phyloP scores from a whole-genome alignment of 169 alveolate genomes.

The Besnoitia besnoiti region DNA sequence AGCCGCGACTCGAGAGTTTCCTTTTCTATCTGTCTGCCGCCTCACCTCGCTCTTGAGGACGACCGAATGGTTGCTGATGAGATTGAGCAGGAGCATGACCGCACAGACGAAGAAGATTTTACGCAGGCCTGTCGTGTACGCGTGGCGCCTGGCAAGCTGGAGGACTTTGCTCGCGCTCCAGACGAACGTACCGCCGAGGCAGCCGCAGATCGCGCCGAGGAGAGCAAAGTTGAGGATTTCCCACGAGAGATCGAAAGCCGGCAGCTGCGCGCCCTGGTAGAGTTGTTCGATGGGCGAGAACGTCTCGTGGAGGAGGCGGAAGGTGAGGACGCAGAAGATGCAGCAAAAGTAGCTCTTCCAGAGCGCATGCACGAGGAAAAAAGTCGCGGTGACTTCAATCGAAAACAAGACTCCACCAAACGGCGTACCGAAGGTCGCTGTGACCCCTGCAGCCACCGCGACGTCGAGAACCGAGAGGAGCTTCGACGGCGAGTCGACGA shows the following conservation, averaged over 20 bases:
- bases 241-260: not conserved
- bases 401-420: constrained; percentile 84
- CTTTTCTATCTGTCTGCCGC: not conserved
- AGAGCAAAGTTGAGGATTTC: constrained; percentile 18
- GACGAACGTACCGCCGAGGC: constrained; percentile 42
- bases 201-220: constrained; percentile 42
- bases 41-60: constrained; percentile 16
- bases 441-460: constrained; percentile 76
- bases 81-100: not conserved
- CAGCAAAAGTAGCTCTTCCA: constrained; percentile 84
- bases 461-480: constrained; percentile 78
- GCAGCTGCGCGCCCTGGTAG: constrained; percentile 11
- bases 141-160: not conserved
- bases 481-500: constrained; percentile 73
- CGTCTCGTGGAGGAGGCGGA: constrained; percentile 72
- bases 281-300: constrained; percentile 11
- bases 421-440: constrained; percentile 86
- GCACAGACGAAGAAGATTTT: not conserved
- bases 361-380: constrained; percentile 81
- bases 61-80: not conserved
- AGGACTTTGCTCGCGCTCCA: not conserved
- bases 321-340: constrained; percentile 72
- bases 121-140: not conserved
- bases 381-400: constrained; percentile 84
- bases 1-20: too few relatives aligned